Percentiles rank a stretch among this genome's conserved stretches.
Evolutionary conservation across 2,329 filamentous ascomycete genomes (phyloP).

Genomic region (Acephala macrosclerotiorum): DNA sequence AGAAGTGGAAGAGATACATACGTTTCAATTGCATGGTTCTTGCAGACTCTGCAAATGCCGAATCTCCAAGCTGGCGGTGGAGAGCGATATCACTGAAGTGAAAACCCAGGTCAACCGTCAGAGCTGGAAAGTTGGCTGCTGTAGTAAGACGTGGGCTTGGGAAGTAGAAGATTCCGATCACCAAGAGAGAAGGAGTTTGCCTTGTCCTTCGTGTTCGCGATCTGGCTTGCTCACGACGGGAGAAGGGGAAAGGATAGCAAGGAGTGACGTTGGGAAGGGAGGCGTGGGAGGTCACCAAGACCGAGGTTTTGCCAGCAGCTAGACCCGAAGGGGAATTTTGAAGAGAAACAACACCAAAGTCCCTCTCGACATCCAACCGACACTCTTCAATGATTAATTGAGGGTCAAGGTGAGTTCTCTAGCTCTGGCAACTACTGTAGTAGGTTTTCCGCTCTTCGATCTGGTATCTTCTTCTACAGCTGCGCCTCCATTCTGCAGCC

Average conservation of each 20-base stretch:
- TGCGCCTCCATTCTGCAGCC: not conserved
- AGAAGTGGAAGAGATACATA: not conserved
- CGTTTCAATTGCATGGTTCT: not conserved
- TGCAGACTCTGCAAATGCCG: no score
- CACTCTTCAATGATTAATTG: not conserved
- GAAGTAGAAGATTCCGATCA: no score
- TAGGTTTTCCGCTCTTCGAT: not conserved
- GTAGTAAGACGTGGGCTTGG: no score
- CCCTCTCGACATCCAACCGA: not conserved
- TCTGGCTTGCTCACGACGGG: no score
- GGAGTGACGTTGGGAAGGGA: not conserved
- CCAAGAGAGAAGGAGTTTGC: no score
- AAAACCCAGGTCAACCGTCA: no score
- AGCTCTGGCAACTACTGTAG: no score
- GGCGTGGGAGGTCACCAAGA: no score
- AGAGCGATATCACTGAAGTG: not conserved
- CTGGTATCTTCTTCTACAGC: not conserved
- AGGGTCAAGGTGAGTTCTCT: not conserved
- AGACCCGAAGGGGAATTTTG: not conserved
- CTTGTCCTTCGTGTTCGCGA: no score
- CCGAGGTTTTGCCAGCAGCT: slow-evolving; percentile 2
- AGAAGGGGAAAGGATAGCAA: not conserved
- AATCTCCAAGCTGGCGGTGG: no score
- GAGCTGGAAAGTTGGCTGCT: no score
- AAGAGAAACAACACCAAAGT: not conserved